Percentiles rank a stretch among this genome's conserved stretches.
Conservation (phyloP, 1,284 basidiomycete species). For the Ceratobasidium papillatum region DNA sequence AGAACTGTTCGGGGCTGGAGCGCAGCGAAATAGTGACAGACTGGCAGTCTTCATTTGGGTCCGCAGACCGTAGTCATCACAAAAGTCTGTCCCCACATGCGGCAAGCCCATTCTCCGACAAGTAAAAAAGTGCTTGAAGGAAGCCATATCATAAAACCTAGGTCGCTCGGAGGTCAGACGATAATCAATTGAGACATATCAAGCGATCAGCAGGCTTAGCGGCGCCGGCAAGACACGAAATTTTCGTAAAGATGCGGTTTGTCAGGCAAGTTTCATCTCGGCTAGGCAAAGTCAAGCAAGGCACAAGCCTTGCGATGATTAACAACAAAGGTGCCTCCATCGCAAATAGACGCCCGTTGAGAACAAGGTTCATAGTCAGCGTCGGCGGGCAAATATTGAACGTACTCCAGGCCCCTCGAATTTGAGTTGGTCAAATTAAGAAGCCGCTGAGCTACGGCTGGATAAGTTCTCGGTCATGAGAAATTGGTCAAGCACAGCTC, state of each 20-base stretch:
- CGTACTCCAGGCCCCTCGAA: conserved; percentile 16
- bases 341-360: conserved; percentile 13
- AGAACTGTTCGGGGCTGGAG: background rate
- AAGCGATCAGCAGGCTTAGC: background rate
- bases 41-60: background rate
- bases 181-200: background rate
- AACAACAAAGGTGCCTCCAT: conserved; percentile 4
- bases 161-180: background rate
- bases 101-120: background rate
- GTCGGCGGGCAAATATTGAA: conserved; percentile 27
- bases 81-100: background rate
- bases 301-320: conserved; percentile 12
- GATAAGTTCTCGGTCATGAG: too few species aligned
- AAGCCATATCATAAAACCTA: background rate
- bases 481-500: background rate
- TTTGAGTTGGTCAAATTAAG: background rate
- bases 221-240: background rate
- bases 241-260: conserved; percentile 7
- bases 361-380: conserved; percentile 23
- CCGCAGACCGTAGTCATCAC: background rate
- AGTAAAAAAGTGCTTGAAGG: background rate
- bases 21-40: background rate
- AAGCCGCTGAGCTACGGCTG: background rate
- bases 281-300: background rate
- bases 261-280: conserved; percentile 22